Base-by-base conservation (phyloP, 2,329 filamentous ascomycete species). In the Akanthomyces muscarius region DNA sequence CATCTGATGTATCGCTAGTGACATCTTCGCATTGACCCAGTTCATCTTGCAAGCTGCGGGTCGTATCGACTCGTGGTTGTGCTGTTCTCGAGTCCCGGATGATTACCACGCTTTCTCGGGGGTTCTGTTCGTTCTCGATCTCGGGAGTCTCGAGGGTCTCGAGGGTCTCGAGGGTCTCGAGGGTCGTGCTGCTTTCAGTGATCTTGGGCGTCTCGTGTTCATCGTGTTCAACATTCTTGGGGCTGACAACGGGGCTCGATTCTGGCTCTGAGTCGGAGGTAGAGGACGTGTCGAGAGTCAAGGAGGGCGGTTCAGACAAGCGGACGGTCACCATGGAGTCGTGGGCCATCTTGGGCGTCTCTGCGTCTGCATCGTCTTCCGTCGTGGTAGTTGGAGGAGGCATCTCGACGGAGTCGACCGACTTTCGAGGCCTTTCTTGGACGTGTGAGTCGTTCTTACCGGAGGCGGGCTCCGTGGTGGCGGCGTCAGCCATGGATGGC, bases 271-370 rank as follows among this genome's bases (percentile, higher is more conserved):
- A 56, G 63, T 66, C 59, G 64, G 68, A 59, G 62, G 74, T 69
- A 41, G 76, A 77, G 65, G 47, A 33, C 8, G 80, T 82, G 63
- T 83, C 77, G 66, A 87, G 79, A 66, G 78, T 74, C 69, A 86
- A 70, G 68, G 80, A 70, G 68, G 83, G 74, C 64, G 82, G 78
- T 71, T 91, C 89, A 23, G 89, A 91, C 55, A 92, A 80, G 61
- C 88, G 83, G 51, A 92, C 89, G 8, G 89, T 92, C 52, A 92
- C 88, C 87, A 92, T 88, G 23, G 89, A 92, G 75, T 91, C 89
- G 72, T 84, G 83, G 23, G 73, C 67, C 72, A 76, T 76, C 64
- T 72, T 77, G n/a, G 74, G 73, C 51, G 73, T 75, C 68, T 71
- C 72, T 47, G 68, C 66, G 56, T 38, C 67, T 63, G 65, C 60